Base-by-base conservation (phyloP, 2,329 filamentous ascomycete genomes). In the Fusarium guadeloupense region DNA sequence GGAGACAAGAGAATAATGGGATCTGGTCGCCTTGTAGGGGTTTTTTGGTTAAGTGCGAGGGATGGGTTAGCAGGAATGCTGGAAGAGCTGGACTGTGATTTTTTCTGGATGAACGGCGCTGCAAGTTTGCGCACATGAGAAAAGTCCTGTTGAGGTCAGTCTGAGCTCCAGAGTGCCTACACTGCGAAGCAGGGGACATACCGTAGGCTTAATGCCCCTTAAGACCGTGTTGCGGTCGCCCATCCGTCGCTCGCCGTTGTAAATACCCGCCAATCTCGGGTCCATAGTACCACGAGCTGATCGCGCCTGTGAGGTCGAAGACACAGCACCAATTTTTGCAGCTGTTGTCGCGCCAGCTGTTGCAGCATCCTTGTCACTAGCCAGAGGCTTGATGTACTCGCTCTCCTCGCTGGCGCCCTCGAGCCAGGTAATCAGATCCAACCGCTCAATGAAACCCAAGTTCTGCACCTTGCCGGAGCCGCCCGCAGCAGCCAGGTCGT, bases 1-100 rank as follows among this genome's bases (percentile, higher is more conserved):
- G 95, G 95, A 0, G 95, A 98, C 59, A 99, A 89, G 23, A 99
- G 88, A 74, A 99, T 97, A 77, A 99, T 99, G 42, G 95, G 95
- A 73, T 97, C 83, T 31, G 85, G 83, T 54, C 85, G 79, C 40
- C 83, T 78, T 39, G 75, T 71, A 25, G 81, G 78, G 12, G 72
- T 67, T 74, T 82, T 85, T 59, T 81, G 83, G 71, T 86, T 86
- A 45, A 85, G 77, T 4, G 82, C 75, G 13, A 87, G 77, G 8
- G 83, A 68, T 9, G 80, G 74, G 64, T 78, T 81, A 53, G 73
- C 74, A 37, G 76, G 70, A 25, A 78, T 70, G 57, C 69, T 76
- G 16, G 76, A 68, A 38, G 75, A 67, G 64, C 59, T 50, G 9
- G 81, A 72, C 62, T 78, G 71, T 25, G 82, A 74, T 72, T 87